These are phyloP conservation scores for Medicago truncatula DNA, from an alignment of 306 rosid species.

Conservation along the genomic window MtrunA17r5.0-ANR NC_053044.1:9811501-9812000, in stretches of 20 bases:
- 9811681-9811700: neutral
- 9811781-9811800: too few species aligned
- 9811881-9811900: too few species aligned
- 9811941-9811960: neutral
- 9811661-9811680: neutral
- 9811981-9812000: neutral
- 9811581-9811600: conserved; percentile 44
- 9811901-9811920: too few species aligned
- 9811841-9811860: too few species aligned
- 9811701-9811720: neutral
- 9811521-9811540: conserved; percentile 1
- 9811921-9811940: neutral
- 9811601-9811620: neutral
- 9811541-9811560: neutral
- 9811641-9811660: neutral
- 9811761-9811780: too few species aligned
- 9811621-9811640: neutral
- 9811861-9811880: too few species aligned
- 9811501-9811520: neutral
- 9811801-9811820: too few species aligned
- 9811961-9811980: neutral
- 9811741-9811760: neutral
- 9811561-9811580: neutral
- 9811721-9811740: neutral
- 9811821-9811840: too few species aligned